Evolutionary conservation across 192 early-diverging fungal genomes (phyloP).

Genomic region (Entophlyctis luteolus): DNA sequence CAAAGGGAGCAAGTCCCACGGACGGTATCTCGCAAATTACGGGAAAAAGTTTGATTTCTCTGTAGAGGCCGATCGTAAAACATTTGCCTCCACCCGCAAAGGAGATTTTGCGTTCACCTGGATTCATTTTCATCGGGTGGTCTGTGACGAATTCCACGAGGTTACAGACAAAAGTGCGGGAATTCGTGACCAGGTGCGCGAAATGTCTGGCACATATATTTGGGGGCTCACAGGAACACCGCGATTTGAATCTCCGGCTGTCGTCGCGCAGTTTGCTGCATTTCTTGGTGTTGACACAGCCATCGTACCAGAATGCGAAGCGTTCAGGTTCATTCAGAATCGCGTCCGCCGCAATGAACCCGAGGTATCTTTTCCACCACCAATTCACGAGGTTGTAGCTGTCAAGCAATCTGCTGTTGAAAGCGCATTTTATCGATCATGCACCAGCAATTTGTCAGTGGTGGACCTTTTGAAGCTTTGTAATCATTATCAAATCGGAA

Average conservation of each 20-base stretch:
- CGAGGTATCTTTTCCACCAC: conserved; percentile 8
- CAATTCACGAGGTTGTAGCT: conserved; percentile 13
- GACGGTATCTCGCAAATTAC: too few species aligned
- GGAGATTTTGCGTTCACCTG: conserved; percentile 21
- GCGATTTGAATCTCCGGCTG: background rate
- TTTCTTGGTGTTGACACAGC: conserved; percentile 4
- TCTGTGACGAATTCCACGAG: conserved; percentile 28
- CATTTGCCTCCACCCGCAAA: background rate
- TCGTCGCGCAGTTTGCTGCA: background rate
- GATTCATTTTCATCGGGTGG: conserved; percentile 27
- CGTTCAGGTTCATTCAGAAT: conserved; percentile 5
- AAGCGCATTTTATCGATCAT: conserved; percentile 2
- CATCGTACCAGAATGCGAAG: background rate
- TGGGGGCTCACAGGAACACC: conserved; percentile 30
- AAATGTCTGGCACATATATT: conserved; percentile 5
- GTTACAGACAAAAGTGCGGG: conserved; percentile 5
- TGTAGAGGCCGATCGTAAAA: too few species aligned
- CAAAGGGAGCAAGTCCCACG: background rate
- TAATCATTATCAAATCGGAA: conserved; percentile 27
- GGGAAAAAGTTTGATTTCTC: too few species aligned
- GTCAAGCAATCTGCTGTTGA: conserved; percentile 17
- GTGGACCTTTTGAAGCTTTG: conserved; percentile 22
- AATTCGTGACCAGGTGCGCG: background rate
- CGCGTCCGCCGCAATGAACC: conserved; percentile 28
- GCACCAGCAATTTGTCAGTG: background rate